phyloP scores from a whole-genome alignment of 495 filamentous ascomycete genomes.

The Durotheca rogersii region DNA sequence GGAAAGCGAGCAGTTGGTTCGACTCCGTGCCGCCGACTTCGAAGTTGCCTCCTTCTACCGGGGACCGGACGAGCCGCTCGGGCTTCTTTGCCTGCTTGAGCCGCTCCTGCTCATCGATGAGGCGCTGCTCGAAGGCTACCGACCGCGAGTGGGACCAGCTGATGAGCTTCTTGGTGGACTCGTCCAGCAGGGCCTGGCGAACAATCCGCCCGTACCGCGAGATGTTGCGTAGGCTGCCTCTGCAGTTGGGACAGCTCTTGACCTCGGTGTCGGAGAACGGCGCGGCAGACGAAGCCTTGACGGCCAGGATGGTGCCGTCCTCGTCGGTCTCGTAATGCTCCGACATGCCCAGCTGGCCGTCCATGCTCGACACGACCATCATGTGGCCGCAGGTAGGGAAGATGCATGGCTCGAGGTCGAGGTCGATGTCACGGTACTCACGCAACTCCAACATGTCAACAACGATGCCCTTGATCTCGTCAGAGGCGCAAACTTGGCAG shows the following conservation, averaged over 20 bases:
- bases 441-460: constrained; percentile 57
- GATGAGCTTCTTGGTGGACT: constrained; percentile 65
- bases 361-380: constrained; percentile 61
- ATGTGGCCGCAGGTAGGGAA: constrained; percentile 68
- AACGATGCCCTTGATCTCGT: constrained; percentile 43
- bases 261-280: constrained; percentile 52
- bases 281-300: constrained; percentile 31
- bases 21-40: not conserved
- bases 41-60: not conserved
- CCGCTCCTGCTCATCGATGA: constrained; percentile 18
- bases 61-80: not conserved
- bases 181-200: constrained; percentile 60
- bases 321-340: constrained; percentile 54
- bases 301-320: constrained; percentile 9
- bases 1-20: constrained; percentile 4
- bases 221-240: constrained; percentile 59
- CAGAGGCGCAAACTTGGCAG: constrained; percentile 57
- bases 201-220: constrained; percentile 66
- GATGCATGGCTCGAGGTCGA: constrained; percentile 61
- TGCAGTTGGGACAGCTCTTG: constrained; percentile 62
- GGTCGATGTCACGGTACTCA: constrained; percentile 56
- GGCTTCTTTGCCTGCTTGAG: constrained; percentile 2
- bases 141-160: constrained; percentile 34
- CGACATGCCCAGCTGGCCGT: constrained; percentile 54
- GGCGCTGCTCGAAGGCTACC: constrained; percentile 5